A percentile compares a stretch with the other conserved stretches of the same genome.
Evolutionary conservation across 768 basidiomycete species (phyloP).

Genomic region (Leucosporidium creatinivorum): DNA sequence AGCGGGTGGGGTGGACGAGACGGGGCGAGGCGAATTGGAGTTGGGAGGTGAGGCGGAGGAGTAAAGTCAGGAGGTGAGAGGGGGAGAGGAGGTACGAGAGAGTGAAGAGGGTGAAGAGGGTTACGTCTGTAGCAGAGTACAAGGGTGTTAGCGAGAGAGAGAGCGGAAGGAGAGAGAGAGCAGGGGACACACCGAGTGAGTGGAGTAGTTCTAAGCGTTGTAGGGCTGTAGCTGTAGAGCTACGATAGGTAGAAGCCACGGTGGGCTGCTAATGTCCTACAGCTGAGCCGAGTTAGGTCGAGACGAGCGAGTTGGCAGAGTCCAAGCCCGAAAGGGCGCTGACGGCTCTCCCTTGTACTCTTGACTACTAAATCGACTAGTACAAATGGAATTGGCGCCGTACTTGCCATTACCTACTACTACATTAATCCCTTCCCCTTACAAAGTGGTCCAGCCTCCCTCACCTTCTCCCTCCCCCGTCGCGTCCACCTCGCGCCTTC

Average conservation of each 20-base stretch:
- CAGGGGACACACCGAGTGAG: background rate
- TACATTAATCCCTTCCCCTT: background rate
- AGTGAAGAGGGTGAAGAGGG: conserved; percentile 7
- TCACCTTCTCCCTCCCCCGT: background rate
- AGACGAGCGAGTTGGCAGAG: too few species aligned
- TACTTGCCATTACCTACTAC: background rate
- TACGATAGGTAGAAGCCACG: background rate
- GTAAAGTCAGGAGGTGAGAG: background rate
- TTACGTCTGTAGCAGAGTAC: background rate
- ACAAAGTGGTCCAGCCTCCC: background rate
- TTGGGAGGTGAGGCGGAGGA: conserved; percentile 6
- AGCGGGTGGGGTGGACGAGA: conserved; percentile 4
- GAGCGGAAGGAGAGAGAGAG: too few species aligned
- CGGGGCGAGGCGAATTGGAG: conserved; percentile 18
- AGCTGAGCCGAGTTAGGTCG: too few species aligned
- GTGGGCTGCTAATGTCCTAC: too few species aligned
- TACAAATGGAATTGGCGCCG: background rate
- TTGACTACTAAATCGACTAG: background rate
- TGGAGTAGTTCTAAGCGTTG: conserved; percentile 15
- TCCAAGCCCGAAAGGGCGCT: background rate
- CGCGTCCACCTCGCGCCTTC: background rate
- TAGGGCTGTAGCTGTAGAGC: background rate
- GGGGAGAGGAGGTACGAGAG: conserved; percentile 12
- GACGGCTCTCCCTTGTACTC: background rate
- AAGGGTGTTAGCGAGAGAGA: too few species aligned